phyloP scores from a whole-genome alignment of 176 grass and related monocot species.

The Phoenix roebelenii region DNA sequence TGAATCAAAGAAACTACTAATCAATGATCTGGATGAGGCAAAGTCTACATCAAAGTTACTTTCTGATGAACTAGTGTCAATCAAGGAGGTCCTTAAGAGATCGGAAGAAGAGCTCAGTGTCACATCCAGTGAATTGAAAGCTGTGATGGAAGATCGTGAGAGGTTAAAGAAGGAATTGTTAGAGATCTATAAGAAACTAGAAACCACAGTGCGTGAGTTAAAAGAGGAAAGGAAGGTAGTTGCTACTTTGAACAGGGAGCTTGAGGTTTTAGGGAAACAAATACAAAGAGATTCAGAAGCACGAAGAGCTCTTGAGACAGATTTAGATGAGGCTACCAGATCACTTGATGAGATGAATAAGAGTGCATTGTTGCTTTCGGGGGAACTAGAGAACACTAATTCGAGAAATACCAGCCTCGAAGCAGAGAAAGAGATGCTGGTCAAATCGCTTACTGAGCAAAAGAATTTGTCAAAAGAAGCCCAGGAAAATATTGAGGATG shows the following conservation, averaged over 20 bases:
- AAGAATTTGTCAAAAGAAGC: slow-evolving; percentile 44
- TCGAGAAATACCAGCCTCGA: slow-evolving; percentile 55
- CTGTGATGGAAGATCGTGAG: slow-evolving; percentile 46
- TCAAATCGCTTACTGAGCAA: slow-evolving; percentile 68
- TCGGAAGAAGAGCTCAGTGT: slow-evolving; percentile 49
- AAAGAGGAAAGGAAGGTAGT: slow-evolving; percentile 66
- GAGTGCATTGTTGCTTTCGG: slow-evolving; percentile 68
- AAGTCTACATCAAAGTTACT: slow-evolving; percentile 60
- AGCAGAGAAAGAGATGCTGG: slow-evolving; percentile 69
- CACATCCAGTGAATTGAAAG: slow-evolving; percentile 44
- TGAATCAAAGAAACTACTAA: slow-evolving; percentile 44
- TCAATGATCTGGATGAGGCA: slow-evolving; percentile 51
- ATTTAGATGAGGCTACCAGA: slow-evolving; percentile 82
- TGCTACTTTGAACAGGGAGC: slow-evolving; percentile 63
- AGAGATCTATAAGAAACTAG: slow-evolving; percentile 74
- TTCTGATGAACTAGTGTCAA: slow-evolving; percentile 55
- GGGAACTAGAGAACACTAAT: slow-evolving; percentile 61
- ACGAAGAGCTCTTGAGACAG: slow-evolving; percentile 61
- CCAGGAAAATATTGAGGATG: slow-evolving; percentile 71
- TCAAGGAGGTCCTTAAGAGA: slow-evolving; percentile 63
- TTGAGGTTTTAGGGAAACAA: slow-evolving; percentile 64
- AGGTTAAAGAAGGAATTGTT: slow-evolving; percentile 82
- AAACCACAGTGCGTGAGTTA: slow-evolving; percentile 65
- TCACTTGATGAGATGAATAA: slow-evolving; percentile 96
- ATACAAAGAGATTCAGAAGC: slow-evolving; percentile 73